These are phyloP conservation scores for Fagopyrum esculentum DNA, from an alignment of 148 eudicot genomes.

Conservation along the genomic window DNA sequence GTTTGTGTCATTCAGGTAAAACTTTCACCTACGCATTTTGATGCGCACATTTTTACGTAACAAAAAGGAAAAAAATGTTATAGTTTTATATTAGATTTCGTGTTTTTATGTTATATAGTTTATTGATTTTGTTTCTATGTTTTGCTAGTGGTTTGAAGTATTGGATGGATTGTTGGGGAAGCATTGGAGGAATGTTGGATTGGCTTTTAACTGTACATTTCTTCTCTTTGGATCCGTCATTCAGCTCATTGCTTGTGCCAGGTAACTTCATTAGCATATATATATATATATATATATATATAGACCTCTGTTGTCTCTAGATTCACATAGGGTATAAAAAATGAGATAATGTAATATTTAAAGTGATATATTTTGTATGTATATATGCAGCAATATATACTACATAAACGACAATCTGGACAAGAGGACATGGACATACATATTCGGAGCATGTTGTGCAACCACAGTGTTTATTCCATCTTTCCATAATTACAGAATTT, in stretches of 20 bases:
- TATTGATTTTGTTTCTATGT: not conserved
- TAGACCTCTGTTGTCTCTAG: not conserved
- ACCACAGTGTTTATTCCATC: conserved; percentile 17
- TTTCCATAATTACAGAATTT: conserved; percentile 16
- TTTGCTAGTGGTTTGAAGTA: conserved; percentile 13
- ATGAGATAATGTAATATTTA: too few relatives aligned
- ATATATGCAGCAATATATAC: conserved; percentile 15
- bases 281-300: not conserved
- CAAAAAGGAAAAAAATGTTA: too few relatives aligned
- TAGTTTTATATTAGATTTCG: too few relatives aligned
- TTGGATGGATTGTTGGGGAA: conserved; percentile 17
- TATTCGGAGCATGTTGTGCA: conserved; percentile 16
- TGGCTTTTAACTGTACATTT: conserved; percentile 18
- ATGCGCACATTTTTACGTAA: too few relatives aligned
- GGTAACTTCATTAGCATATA: not conserved
- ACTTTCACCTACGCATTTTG: too few relatives aligned
- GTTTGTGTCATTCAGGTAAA: too few relatives aligned
- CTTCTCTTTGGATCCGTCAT: conserved; percentile 19
- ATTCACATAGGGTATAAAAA: too few relatives aligned
- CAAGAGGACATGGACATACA: conserved; percentile 20
- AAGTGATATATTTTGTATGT: not conserved
- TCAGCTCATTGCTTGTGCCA: conserved; percentile 18
- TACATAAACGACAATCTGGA: conserved; percentile 18
- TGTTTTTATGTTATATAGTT: too few relatives aligned
- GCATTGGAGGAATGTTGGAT: conserved; percentile 18